Percentiles rank a stretch among this genome's conserved stretches.
These are phyloP conservation scores for Penicillium herquei DNA, from an alignment of 495 filamentous ascomycete species.

Conservation along the genomic window DNA sequence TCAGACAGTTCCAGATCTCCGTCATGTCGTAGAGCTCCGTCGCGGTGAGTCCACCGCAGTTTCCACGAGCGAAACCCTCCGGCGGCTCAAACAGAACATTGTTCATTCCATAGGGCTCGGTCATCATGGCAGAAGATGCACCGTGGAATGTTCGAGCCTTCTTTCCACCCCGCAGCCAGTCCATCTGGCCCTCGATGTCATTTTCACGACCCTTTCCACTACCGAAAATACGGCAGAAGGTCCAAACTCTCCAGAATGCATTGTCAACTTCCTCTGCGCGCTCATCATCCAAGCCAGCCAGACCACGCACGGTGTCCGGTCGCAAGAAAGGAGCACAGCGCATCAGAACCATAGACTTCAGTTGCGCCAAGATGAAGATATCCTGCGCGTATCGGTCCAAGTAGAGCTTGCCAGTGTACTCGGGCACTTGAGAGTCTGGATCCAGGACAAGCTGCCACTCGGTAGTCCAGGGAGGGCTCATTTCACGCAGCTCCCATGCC, in stretches of 20 bases:
- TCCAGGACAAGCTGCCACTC: conserved; percentile 42
- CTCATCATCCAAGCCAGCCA: conserved; percentile 48
- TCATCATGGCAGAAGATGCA: conserved; percentile 35
- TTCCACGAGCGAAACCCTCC: conserved; percentile 58
- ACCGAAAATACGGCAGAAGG: conserved; percentile 67
- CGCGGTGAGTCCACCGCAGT: conserved; percentile 52
- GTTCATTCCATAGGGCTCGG: conserved; percentile 50
- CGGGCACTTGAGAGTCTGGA: conserved; percentile 48
- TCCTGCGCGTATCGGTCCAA: conserved; percentile 56
- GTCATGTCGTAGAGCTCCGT: conserved; percentile 63
- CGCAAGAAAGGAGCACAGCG: conserved; percentile 60
- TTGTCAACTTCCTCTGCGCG: conserved; percentile 58
- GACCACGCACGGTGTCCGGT: conserved; percentile 54
- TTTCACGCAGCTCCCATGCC: conserved; percentile 65
- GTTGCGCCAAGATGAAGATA: conserved; percentile 55
- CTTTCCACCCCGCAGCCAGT: conserved; percentile 61
- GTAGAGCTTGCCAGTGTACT: conserved; percentile 58
- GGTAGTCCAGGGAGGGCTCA: conserved; percentile 55
- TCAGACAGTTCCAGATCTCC: conserved; percentile 65
- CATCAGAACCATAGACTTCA: conserved; percentile 59
- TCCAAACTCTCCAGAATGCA: conserved; percentile 70
- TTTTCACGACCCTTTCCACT: conserved; percentile 57
- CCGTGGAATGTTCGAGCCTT: conserved; percentile 40
- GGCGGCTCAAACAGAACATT: conserved; percentile 57
- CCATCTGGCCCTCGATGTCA: conserved; percentile 61